Percentiles rank a stretch among this genome's conserved stretches.
phyloP scores from a whole-genome alignment of 495 filamentous ascomycete genomes.

The Hamigera avellanea region DNA sequence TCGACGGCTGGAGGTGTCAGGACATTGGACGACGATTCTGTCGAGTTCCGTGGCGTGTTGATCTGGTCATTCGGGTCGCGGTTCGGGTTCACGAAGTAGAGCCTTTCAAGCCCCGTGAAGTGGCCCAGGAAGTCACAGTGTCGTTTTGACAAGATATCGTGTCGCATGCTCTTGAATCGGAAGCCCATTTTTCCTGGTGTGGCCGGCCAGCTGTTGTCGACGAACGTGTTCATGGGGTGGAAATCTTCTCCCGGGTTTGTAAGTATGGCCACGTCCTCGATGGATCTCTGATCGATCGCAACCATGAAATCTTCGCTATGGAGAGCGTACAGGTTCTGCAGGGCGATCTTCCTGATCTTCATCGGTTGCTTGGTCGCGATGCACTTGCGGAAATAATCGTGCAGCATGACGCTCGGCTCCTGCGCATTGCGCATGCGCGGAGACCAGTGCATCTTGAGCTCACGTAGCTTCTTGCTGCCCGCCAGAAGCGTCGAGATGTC shows the following conservation, averaged over 20 bases:
- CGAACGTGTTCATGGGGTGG: constrained; percentile 37
- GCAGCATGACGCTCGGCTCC: constrained; percentile 43
- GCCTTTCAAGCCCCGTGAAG: constrained; percentile 27
- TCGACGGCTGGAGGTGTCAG: constrained; percentile 16
- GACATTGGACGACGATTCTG: constrained; percentile 6
- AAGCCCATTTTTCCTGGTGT: constrained; percentile 9
- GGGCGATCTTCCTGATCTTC: constrained; percentile 31
- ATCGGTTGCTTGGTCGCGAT: constrained; percentile 32
- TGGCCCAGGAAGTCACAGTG: constrained; percentile 26
- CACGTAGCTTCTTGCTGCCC: constrained; percentile 38
- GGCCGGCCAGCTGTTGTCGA: constrained; percentile 41
- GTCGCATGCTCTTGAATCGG: constrained; percentile 27
- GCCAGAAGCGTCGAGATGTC: constrained; percentile 46
- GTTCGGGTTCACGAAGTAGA: constrained; percentile 35
- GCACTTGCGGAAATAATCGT: constrained; percentile 46
- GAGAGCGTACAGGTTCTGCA: constrained; percentile 49
- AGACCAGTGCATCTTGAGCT: constrained; percentile 47
- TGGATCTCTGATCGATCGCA: constrained; percentile 24
- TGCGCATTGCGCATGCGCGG: constrained; percentile 49
- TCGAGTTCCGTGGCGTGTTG: constrained; percentile 16
- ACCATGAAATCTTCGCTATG: constrained; percentile 31
- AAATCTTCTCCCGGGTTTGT: constrained; percentile 29
- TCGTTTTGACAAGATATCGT: constrained; percentile 29
- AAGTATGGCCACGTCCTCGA: constrained; percentile 42
- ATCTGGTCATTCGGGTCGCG: constrained; percentile 16